phyloP scores from a whole-genome alignment of 371 early-diverging fungal species.

The Sporodiniella umbellata region DNA sequence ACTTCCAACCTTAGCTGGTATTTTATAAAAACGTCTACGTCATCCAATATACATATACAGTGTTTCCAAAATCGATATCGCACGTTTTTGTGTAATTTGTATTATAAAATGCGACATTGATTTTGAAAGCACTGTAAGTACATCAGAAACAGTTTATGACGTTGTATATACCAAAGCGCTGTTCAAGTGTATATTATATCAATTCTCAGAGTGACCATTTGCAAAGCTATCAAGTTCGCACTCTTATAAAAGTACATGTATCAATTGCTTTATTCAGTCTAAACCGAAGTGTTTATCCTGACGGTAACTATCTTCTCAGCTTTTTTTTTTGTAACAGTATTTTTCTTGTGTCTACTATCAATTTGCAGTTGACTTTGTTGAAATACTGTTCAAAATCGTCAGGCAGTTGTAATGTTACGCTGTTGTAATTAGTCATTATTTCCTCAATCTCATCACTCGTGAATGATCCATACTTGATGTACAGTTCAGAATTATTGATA shows the following conservation, averaged over 20 bases:
- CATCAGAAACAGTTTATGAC: too few relatives aligned
- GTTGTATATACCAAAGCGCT: too few relatives aligned
- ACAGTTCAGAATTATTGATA: slow-evolving; percentile 16
- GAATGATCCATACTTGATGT: slow-evolving; percentile 15
- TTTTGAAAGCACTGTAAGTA: too few relatives aligned
- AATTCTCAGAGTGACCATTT: slow-evolving; percentile 21
- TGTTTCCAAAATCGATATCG: too few relatives aligned
- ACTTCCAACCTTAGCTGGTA: too few relatives aligned
- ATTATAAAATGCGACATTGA: too few relatives aligned
- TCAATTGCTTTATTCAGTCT: slow-evolving; percentile 21
- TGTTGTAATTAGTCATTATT: slow-evolving; percentile 8
- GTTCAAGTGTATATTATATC: slow-evolving; percentile 17
- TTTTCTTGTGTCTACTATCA: slow-evolving; percentile 19
- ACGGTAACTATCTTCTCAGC: slow-evolving; percentile 17
- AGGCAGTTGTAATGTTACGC: slow-evolving; percentile 14
- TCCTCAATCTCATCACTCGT: slow-evolving; percentile 19
- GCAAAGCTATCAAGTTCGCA: slow-evolving; percentile 18
- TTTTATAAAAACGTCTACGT: too few relatives aligned
- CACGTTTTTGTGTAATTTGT: too few relatives aligned
- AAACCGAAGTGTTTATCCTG: slow-evolving; percentile 21
- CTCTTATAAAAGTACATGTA: slow-evolving; percentile 17
- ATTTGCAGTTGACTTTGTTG: slow-evolving; percentile 21
- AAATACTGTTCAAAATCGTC: slow-evolving; percentile 17
- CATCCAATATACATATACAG: too few relatives aligned
- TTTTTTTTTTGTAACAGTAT: slow-evolving; percentile 18